Evolutionary conservation across 768 basidiomycete genomes (phyloP).

Genomic region (Steccherinum ochraceum): DNA sequence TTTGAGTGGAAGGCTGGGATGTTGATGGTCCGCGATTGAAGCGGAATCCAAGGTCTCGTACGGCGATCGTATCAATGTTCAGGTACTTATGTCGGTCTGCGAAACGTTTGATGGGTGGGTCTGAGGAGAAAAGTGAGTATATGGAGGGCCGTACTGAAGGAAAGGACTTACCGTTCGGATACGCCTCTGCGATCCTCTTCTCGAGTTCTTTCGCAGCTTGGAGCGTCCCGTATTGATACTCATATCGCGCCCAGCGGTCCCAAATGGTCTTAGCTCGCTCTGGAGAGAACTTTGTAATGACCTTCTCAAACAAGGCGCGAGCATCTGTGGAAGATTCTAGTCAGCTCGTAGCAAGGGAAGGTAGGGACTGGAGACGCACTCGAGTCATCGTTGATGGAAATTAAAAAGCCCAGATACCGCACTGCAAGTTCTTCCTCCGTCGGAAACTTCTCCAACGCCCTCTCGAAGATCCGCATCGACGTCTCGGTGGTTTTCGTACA

Average conservation of each 20-base stretch:
- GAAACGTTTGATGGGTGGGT: slow-evolving; percentile 84
- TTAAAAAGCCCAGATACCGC: slow-evolving; percentile 85
- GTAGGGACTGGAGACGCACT: slow-evolving; percentile 39
- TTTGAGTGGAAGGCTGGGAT: too few relatives aligned
- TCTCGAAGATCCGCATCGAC: slow-evolving; percentile 87
- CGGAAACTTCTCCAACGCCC: slow-evolving; percentile 76
- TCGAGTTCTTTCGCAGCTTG: slow-evolving; percentile 84
- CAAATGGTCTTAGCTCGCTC: slow-evolving; percentile 80
- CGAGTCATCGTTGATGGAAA: slow-evolving; percentile 89
- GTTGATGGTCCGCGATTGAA: too few relatives aligned
- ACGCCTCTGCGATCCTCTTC: slow-evolving; percentile 79
- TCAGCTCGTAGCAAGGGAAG: slow-evolving; percentile 2
- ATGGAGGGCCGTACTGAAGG: neutral
- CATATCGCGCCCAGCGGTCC: slow-evolving; percentile 93
- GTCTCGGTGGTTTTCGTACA: slow-evolving; percentile 70
- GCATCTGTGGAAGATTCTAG: slow-evolving; percentile 57
- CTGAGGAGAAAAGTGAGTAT: slow-evolving; percentile 32
- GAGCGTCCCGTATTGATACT: slow-evolving; percentile 89
- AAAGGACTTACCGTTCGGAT: slow-evolving; percentile 56
- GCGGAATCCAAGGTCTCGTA: slow-evolving; percentile 80
- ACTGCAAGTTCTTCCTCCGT: slow-evolving; percentile 80
- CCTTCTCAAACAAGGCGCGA: slow-evolving; percentile 87
- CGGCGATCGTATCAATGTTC: slow-evolving; percentile 80
- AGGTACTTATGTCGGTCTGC: slow-evolving; percentile 80
- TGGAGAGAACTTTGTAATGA: slow-evolving; percentile 68